Base-by-base conservation (phyloP, 2,329 filamentous ascomycete genomes). In the Lomentospora prolificans region DNA sequence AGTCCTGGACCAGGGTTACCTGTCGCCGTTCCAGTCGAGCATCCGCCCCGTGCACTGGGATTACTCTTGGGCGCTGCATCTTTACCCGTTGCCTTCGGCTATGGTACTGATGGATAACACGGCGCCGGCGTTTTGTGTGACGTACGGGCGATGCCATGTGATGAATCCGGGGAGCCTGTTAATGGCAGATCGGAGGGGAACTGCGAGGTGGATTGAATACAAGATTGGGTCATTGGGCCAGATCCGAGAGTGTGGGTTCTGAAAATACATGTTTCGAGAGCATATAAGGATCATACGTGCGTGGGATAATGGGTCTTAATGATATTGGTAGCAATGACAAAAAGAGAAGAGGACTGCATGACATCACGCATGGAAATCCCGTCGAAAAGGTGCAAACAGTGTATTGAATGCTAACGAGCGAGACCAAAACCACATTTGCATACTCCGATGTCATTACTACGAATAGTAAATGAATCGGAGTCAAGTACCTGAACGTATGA, bases 121-220 rank as follows among this genome's bases (percentile, higher is more conserved):
- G 44, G 85, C 86, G 8, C 85, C 88, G 12, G 79, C 90, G 0
- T 99, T 96, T 65, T 87, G 86, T 55, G 75, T 96, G 60, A 95
- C 89, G 12, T 97, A 97, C 65, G 92, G 96, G 69, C 92, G 91
- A 0, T 97, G 94, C 65, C 89, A 94, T 72, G 91, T 96, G 31
- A 85, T 99, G 80, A 99, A 99, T 67, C 91, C 94, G 0, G 90
- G 90, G 4, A 78, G 80, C 51, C 70, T 99, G 52, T 77, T 95
- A 24, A 84, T 89, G 0, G 74, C 81, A 0, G 86, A 85, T 0
- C 78, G 84, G 55, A 80, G 82, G 60, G 83, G 84, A 3, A 81
- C 85, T 5, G 87, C 84, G 4, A 79, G 85, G 59, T 97, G 94
- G 92, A 78, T 92, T 1, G 94, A 97, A 72, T 97, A 92, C 72